Conservation (phyloP, 257 asterid species). For the Fraxinus excelsior region DNA sequence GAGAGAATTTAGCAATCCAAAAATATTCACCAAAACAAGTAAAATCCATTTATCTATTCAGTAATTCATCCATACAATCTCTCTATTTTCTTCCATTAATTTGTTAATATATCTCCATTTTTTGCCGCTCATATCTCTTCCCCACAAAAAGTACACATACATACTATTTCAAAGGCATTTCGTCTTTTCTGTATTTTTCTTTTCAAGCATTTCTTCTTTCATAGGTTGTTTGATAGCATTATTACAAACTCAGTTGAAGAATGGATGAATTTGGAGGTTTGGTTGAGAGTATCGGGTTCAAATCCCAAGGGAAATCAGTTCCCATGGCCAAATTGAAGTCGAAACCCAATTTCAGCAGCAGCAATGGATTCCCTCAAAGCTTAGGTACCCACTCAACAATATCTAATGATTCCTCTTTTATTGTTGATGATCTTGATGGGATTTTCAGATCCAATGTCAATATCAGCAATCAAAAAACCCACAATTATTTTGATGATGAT, state of each 20-base stretch:
- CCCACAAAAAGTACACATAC: background rate
- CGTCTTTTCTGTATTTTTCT: background rate
- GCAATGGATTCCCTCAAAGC: conserved; percentile 28
- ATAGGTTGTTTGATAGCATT: background rate
- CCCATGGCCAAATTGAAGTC: conserved; percentile 75
- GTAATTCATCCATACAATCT: background rate
- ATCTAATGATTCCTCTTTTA: conserved; percentile 41
- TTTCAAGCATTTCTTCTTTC: background rate
- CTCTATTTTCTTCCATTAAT: background rate
- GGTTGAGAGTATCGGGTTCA: conserved; percentile 83
- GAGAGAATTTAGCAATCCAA: background rate
- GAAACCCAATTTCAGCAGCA: conserved; percentile 24
- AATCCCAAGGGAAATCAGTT: conserved; percentile 64
- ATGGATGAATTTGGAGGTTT: conserved; percentile 90
- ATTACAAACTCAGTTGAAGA: conserved; percentile 12
- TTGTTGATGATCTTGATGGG: conserved; percentile 72
- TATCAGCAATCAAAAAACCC: conserved; percentile 22
- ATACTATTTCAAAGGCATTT: background rate
- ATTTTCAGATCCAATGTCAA: conserved; percentile 46
- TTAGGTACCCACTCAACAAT: conserved; percentile 31
- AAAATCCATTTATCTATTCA: background rate
- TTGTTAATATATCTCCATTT: background rate
- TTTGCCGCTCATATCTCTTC: background rate
- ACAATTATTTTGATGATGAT: conserved; percentile 35
- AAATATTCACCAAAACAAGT: background rate